phyloP scores from a whole-genome alignment of 176 grass and related monocot genomes.

The Coix lacrymajobi region DNA sequence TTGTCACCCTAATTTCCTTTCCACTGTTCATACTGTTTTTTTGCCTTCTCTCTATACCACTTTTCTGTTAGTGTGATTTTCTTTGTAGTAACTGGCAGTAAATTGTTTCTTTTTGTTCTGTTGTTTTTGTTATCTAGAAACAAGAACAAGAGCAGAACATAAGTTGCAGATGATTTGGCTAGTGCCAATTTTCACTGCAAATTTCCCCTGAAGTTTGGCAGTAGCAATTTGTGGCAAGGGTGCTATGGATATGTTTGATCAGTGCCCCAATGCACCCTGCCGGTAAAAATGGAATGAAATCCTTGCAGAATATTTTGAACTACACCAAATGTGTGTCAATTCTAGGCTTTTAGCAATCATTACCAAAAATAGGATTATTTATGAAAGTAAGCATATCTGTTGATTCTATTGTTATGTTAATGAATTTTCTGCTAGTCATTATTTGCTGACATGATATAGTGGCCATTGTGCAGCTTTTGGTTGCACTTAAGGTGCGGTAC shows the following conservation, averaged over 20 bases:
- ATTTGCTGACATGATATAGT: constrained; percentile 1
- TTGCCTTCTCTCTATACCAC: not conserved
- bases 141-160: not conserved
- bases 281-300: not conserved
- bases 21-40: not conserved
- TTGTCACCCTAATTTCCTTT: not conserved
- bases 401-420: not conserved
- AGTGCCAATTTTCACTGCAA: not conserved
- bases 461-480: constrained; percentile 58
- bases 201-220: not conserved
- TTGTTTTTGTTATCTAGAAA: not conserved
- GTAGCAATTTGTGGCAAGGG: not conserved
- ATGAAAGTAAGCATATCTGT: not conserved
- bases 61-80: not conserved
- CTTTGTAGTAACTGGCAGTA: not conserved
- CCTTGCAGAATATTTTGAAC: not conserved
- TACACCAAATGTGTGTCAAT: not conserved
- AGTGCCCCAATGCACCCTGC: not conserved
- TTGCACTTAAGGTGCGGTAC: constrained; percentile 82
- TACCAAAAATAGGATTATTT: not conserved
- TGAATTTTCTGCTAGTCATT: not conserved
- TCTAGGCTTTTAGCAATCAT: not conserved
- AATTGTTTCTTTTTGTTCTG: not conserved
- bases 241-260: not conserved
- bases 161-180: not conserved